Evolutionary conservation across 163 green algal genomes (phyloP).

Genomic region (Chlorella variabilis): DNA sequence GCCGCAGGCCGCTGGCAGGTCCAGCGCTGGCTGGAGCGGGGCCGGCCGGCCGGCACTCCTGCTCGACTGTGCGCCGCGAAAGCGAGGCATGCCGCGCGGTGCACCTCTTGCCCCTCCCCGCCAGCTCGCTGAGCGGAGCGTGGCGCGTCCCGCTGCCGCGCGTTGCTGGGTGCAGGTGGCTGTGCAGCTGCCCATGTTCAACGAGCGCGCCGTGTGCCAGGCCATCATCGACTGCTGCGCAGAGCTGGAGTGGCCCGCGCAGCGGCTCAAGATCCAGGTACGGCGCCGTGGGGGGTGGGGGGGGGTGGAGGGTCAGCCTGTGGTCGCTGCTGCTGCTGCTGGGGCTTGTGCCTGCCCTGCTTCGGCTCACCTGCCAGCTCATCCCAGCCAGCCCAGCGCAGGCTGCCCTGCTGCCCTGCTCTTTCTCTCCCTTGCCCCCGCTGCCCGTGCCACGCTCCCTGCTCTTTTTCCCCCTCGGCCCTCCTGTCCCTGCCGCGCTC

Average conservation of each 20-base stretch:
- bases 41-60: not conserved
- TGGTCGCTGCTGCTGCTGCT: no score
- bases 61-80: not conserved
- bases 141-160: not conserved
- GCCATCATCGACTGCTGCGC: conserved; percentile 79
- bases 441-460: not conserved
- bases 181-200: conserved; percentile 94
- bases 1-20: no score
- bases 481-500: not conserved
- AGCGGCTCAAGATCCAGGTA: conserved; percentile 75
- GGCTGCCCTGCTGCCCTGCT: no score
- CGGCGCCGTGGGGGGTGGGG: not conserved
- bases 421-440: no score
- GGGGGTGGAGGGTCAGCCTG: no score
- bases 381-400: no score
- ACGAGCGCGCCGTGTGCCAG: conserved; percentile 82
- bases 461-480: no score
- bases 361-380: no score
- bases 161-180: conserved; percentile 56
- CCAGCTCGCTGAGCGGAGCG: no score
- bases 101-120: no score
- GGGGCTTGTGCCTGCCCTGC: no score
- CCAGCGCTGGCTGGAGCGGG: no score
- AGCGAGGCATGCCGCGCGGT: not conserved
- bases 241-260: conserved; percentile 77